These are phyloP conservation scores for Mucor saturninus DNA, from an alignment of 371 early-diverging fungal species.

Conservation along the genomic window DNA sequence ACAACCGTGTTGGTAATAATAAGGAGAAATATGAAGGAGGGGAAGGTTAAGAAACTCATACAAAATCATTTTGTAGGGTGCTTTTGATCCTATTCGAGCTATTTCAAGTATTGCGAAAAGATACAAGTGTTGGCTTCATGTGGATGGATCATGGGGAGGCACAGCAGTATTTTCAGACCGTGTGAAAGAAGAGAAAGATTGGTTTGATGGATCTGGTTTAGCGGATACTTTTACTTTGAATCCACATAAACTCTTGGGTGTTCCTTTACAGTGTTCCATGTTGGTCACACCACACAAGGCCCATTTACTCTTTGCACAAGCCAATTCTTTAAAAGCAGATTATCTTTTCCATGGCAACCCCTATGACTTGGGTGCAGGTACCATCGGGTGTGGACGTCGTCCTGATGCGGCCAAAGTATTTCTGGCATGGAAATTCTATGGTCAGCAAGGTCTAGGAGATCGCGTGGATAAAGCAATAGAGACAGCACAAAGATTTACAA, in stretches of 20 bases:
- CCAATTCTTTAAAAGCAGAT: constrained; percentile 69
- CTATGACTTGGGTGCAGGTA: constrained; percentile 82
- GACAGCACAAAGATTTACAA: constrained; percentile 45
- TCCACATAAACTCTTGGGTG: constrained; percentile 88
- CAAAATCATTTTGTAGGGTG: constrained; percentile 42
- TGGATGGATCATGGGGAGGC: constrained; percentile 90
- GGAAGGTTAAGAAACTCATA: background rate
- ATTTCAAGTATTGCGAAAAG: constrained; percentile 65
- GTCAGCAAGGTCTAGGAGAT: constrained; percentile 52
- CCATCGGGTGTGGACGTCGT: constrained; percentile 85
- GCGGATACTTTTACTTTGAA: constrained; percentile 81
- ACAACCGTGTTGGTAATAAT: constrained; percentile 77
- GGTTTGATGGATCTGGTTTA: constrained; percentile 60
- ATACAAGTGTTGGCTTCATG: constrained; percentile 81
- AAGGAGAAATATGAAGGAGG: background rate
- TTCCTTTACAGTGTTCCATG: constrained; percentile 84
- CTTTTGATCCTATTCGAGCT: constrained; percentile 77
- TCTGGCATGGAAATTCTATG: constrained; percentile 84
- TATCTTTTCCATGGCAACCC: constrained; percentile 80
- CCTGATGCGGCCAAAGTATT: constrained; percentile 87
- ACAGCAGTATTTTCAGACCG: constrained; percentile 66
- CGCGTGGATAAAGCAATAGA: constrained; percentile 60
- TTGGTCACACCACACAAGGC: constrained; percentile 65
- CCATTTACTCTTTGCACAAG: constrained; percentile 52
- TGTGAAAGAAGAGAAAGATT: constrained; percentile 40